Evolutionary conservation across 805 yeast species (phyloP).

Genomic region (Ogataea saltuana): DNA sequence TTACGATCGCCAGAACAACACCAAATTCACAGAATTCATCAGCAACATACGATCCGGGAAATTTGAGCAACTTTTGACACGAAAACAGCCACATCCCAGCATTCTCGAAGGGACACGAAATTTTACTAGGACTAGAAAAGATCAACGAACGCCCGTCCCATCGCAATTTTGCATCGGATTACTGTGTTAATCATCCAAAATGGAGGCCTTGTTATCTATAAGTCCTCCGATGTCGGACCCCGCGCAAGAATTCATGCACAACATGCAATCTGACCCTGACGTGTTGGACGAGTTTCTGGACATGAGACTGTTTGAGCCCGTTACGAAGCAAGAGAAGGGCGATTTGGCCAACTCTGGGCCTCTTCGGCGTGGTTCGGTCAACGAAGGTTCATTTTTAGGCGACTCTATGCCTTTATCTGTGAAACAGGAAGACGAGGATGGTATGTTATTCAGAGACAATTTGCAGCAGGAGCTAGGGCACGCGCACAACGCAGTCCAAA

Average conservation of each 20-base stretch:
- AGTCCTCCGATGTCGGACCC: slow-evolving; percentile 21
- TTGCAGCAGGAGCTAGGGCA: slow-evolving; percentile 1
- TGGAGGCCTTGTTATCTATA: slow-evolving; percentile 26
- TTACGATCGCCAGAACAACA: no score
- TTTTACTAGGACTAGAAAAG: not conserved
- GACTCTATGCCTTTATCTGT: slow-evolving; percentile 15
- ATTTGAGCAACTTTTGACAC: not conserved
- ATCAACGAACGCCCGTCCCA: not conserved
- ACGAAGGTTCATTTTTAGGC: no score
- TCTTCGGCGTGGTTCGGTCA: no score
- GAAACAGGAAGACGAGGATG: slow-evolving; percentile 18
- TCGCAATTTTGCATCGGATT: no score
- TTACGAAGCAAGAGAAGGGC: slow-evolving; percentile 3
- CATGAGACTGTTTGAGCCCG: slow-evolving; percentile 43
- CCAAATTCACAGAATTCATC: no score
- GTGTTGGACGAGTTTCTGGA: slow-evolving; percentile 59
- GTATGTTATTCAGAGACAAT: slow-evolving; percentile 12
- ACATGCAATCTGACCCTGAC: slow-evolving; percentile 40
- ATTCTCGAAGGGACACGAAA: no score
- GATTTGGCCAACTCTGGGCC: no score
- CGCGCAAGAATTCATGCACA: slow-evolving; percentile 16
- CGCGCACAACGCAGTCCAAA: slow-evolving; percentile 8
- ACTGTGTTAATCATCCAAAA: not conserved
- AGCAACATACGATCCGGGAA: no score
- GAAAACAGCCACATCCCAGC: not conserved